Conservation (phyloP, 129 eudicot genomes). For the Ambrosia artemisiifolia region DNA sequence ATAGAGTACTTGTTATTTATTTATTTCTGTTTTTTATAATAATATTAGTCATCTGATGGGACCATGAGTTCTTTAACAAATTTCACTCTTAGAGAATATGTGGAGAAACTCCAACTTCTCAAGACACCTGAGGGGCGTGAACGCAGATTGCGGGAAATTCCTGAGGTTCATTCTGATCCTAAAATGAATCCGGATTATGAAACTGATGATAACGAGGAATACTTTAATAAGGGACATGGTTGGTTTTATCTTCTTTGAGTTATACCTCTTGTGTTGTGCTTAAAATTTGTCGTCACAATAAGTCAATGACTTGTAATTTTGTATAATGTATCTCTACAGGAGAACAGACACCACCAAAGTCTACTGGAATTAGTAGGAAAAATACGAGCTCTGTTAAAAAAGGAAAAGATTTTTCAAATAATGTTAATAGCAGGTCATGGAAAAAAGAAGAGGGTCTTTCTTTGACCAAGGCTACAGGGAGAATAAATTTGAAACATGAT, state of each 20-base stretch:
- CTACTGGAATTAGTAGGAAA: conserved; percentile 26
- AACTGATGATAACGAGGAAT: conserved; percentile 44
- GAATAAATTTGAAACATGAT: conserved; percentile 16
- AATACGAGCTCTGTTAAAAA: conserved; percentile 38
- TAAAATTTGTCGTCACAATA: background rate
- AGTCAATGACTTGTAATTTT: background rate
- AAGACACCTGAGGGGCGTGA: conserved; percentile 82
- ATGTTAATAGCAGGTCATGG: conserved; percentile 9
- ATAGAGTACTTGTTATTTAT: background rate
- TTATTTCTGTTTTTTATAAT: background rate
- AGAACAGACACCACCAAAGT: conserved; percentile 33
- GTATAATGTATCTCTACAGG: conserved; percentile 31
- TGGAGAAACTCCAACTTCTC: conserved; percentile 68
- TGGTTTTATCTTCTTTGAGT: conserved; percentile 17
- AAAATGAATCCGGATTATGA: conserved; percentile 74
- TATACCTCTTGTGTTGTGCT: background rate
- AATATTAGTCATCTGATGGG: background rate
- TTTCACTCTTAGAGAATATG: conserved; percentile 78
- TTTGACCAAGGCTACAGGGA: conserved; percentile 24
- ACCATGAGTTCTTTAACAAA: conserved; percentile 45
- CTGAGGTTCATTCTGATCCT: conserved; percentile 84
- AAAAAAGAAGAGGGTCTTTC: conserved; percentile 32
- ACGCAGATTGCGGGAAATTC: conserved; percentile 69
- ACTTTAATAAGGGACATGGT: conserved; percentile 53
- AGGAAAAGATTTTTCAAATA: conserved; percentile 30